These are phyloP conservation scores for Fistulifera pelliculosa DNA, from an alignment of 108 stramenopile species.

Conservation along the genomic window DNA sequence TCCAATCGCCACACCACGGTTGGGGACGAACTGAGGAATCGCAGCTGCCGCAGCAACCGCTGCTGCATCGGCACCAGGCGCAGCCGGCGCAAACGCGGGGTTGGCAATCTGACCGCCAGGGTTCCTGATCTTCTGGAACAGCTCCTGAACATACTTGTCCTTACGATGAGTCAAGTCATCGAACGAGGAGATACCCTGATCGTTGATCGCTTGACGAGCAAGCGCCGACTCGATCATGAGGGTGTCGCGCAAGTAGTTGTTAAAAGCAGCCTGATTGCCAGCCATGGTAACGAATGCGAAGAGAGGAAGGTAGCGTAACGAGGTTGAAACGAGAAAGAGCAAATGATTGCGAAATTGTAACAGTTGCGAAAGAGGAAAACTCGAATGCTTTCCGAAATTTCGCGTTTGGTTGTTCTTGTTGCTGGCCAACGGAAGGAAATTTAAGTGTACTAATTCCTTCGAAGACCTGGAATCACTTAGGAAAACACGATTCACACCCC, in stretches of 20 bases:
- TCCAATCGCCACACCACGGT: background rate
- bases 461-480: no score
- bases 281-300: background rate
- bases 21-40: background rate
- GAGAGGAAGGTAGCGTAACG: no score
- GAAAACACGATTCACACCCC: no score
- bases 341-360: no score
- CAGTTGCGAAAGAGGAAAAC: no score
- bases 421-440: no score
- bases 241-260: background rate
- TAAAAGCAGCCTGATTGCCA: background rate
- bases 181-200: conserved; percentile 1
- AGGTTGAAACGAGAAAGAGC: no score
- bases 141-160: conserved; percentile 7
- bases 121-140: conserved; percentile 3
- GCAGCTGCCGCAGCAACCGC: background rate
- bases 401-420: no score
- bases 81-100: background rate
- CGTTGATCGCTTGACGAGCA: background rate
- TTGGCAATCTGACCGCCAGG: conserved; percentile 11
- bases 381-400: no score
- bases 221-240: background rate
- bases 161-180: conserved; percentile 1
- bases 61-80: background rate
- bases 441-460: no score